These are phyloP conservation scores for Rutstroemia sydowiana DNA, from an alignment of 2,329 filamentous ascomycete genomes.

Conservation along the genomic window DNA sequence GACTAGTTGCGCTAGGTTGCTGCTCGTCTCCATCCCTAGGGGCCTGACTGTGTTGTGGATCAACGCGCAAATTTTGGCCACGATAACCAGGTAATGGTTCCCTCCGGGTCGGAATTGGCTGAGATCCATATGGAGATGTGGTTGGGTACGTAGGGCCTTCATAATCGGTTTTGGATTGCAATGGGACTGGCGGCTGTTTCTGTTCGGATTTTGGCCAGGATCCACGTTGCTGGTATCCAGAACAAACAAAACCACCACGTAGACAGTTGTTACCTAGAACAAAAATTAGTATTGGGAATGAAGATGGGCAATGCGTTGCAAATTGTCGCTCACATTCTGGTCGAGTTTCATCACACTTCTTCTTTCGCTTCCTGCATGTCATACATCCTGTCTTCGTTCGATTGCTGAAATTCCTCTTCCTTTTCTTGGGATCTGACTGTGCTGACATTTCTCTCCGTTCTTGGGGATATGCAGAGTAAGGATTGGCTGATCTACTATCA, in stretches of 20 bases:
- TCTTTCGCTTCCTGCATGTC: conserved; percentile 86
- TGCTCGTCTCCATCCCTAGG: conserved; percentile 51
- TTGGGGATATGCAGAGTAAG: conserved; percentile 31
- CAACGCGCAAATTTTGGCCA: conserved; percentile 54
- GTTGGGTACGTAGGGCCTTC: conserved; percentile 46
- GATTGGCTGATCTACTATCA: conserved; percentile 30
- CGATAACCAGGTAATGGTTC: conserved; percentile 54
- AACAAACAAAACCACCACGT: conserved; percentile 82
- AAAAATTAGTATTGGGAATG: neutral
- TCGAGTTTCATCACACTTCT: conserved; percentile 95
- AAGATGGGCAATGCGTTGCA: neutral
- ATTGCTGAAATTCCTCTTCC: conserved; percentile 83
- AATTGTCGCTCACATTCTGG: conserved; percentile 67
- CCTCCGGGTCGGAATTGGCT: conserved; percentile 34
- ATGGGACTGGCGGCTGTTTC: conserved; percentile 60
- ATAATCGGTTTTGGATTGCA: conserved; percentile 73
- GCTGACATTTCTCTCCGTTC: conserved; percentile 31
- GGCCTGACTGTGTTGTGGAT: conserved; percentile 50
- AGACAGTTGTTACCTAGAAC: conserved; percentile 74
- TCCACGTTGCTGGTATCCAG: conserved; percentile 77
- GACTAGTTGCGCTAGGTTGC: conserved; percentile 49
- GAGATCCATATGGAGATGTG: conserved; percentile 46
- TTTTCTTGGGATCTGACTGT: conserved; percentile 58
- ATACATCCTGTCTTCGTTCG: conserved; percentile 93
- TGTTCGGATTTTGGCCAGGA: conserved; percentile 71